Evolutionary conservation across 306 rosid species (phyloP), one percentile per base, ranked within the genome.

Genomic region (Cucurbita pepo): DNA sequence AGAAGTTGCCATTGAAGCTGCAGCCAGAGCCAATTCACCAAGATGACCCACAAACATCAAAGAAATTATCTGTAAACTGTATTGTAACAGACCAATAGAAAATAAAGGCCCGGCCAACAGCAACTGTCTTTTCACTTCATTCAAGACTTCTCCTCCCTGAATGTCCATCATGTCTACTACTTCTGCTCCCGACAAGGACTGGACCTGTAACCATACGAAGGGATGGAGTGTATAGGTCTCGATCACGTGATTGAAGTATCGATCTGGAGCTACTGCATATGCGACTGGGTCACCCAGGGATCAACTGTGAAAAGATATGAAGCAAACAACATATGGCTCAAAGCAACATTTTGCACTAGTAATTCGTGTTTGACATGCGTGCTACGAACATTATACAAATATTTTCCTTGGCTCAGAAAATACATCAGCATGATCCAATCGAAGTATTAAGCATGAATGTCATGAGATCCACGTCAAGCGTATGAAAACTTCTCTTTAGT

Each of bases 31-130:
- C 58, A 79, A n/a, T 10, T 73, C 81, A 8, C 65, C 76, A 56
- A 82, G 79, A 41, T 41, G 44, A 41, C 44, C 44, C 44, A 41
- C 44, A 41, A 41, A 41, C 44, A 43, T 43, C 47, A 82, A 25
- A 47, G 82, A 82, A n/a, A 64, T 75, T 4, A 78, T 3, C 25
- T 71, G 80, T 19, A 82, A 48, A 69, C 80, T 70, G 54, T 64
- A 77, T 36, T 75, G 79, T 14, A 80, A 16, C 53, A 75, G 16
- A 71, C 76, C 80, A 38, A 75, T 60, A 4, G 80, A 56, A 12
- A 72, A 30, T 11, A 83, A 73, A 74, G 86, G 86, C 25, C 73
- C 48, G 10, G 76, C 83, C 34, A 80, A 44, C 80, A 70, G 41
- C 19, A 73, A 7, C 7, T 80, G 83, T 62, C 64, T 77, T 53